These are phyloP conservation scores for Populus hybrid DNA, from an alignment of 441 rosid genomes.

Conservation along the genomic window DNA sequence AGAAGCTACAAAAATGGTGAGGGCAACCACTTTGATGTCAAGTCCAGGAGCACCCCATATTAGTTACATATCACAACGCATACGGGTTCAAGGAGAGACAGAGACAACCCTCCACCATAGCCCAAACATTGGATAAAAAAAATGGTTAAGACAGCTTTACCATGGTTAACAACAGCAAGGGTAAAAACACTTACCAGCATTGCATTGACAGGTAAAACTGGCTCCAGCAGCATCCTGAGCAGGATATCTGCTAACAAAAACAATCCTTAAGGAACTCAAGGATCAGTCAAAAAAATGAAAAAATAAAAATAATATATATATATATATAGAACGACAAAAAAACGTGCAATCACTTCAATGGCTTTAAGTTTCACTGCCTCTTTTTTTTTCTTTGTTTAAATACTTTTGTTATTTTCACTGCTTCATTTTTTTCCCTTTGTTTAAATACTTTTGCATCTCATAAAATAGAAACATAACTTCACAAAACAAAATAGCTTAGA, in stretches of 20 bases:
- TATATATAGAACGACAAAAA: neutral
- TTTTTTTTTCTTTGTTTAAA: no score
- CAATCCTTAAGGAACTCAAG: slow-evolving; percentile 8
- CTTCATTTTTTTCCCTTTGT: no score
- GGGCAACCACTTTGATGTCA: no score
- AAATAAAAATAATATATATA: neutral
- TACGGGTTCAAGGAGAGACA: no score
- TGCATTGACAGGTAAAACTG: slow-evolving; percentile 43
- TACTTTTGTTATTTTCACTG: no score
- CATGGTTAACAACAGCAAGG: neutral
- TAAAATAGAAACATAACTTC: no score
- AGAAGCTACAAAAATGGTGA: slow-evolving; percentile 1
- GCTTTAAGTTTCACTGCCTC: no score
- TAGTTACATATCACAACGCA: no score
- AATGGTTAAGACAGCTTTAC: neutral
- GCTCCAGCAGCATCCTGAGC: slow-evolving; percentile 60
- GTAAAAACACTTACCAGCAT: slow-evolving; percentile 45
- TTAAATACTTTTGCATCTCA: no score
- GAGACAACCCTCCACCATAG: neutral
- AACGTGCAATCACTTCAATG: neutral
- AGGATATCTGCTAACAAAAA: slow-evolving; percentile 41
- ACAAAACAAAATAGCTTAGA: no score
- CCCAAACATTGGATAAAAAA: neutral
- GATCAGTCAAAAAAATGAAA: slow-evolving; percentile 1
- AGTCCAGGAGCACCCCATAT: no score